Conservation (phyloP, 495 filamentous ascomycete species). For the Aspergillus sclerotioniger region DNA sequence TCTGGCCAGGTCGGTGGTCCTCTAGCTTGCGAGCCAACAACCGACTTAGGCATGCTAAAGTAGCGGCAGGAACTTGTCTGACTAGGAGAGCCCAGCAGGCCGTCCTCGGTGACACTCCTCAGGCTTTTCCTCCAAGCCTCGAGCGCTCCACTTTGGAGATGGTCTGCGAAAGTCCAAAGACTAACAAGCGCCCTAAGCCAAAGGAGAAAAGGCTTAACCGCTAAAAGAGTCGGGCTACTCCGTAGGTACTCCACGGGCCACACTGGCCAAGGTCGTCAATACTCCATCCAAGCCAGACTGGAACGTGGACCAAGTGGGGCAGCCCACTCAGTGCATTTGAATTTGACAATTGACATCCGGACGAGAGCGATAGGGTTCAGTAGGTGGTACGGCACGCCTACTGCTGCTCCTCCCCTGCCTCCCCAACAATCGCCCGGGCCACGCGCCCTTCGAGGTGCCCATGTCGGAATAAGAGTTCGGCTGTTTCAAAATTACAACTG, state of each 20-base stretch:
- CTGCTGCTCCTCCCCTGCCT: neutral
- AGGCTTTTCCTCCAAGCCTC: conserved; percentile 4
- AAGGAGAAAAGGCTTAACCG: neutral
- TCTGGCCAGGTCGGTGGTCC: neutral
- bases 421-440: neutral
- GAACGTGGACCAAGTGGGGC: conserved; percentile 5
- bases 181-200: neutral
- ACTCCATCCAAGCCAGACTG: conserved; percentile 3
- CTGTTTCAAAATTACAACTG: neutral
- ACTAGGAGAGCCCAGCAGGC: neutral
- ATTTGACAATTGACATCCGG: conserved; percentile 3
- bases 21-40: neutral
- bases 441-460: neutral
- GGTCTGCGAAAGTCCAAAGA: neutral
- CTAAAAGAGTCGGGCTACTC: neutral
- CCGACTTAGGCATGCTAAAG: neutral
- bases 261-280: conserved; percentile 7
- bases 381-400: neutral
- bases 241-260: neutral
- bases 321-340: conserved; percentile 1
- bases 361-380: neutral
- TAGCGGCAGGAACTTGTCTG: neutral
- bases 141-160: neutral
- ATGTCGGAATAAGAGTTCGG: neutral
- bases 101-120: neutral